These are phyloP conservation scores for Euphorbia celastroides DNA, from an alignment of 441 rosid species.

Conservation along the genomic window DNA sequence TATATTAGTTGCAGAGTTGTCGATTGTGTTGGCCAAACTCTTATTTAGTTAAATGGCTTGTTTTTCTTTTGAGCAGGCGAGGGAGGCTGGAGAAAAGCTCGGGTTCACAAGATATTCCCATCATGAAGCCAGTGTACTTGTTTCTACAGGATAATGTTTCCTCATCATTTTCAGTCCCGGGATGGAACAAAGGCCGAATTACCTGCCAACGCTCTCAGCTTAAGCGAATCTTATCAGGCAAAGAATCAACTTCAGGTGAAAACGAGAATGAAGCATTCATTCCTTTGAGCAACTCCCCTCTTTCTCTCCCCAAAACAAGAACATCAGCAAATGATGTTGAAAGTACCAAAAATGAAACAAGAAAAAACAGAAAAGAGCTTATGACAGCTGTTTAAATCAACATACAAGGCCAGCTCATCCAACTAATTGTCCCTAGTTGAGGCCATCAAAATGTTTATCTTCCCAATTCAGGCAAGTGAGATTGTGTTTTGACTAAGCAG, in stretches of 20 bases:
- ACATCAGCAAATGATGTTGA: conserved; percentile 26
- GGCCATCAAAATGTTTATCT: conserved; percentile 19
- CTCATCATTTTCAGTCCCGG: conserved; percentile 61
- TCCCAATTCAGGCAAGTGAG: conserved; percentile 16
- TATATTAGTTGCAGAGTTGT: neutral
- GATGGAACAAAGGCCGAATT: conserved; percentile 88
- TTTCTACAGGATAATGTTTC: conserved; percentile 64
- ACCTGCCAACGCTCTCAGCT: conserved; percentile 80
- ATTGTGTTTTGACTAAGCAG: neutral
- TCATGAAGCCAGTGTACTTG: conserved; percentile 53
- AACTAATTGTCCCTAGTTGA: neutral
- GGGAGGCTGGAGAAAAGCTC: conserved; percentile 67
- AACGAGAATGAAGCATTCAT: conserved; percentile 32
- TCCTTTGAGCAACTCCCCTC: conserved; percentile 48
- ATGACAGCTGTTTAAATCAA: conserved; percentile 38
- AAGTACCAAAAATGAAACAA: conserved; percentile 27
- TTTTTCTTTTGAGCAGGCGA: conserved; percentile 42
- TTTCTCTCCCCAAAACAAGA: conserved; percentile 38
- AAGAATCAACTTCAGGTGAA: conserved; percentile 45
- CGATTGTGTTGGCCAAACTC: conserved; percentile 11
- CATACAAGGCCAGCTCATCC: conserved; percentile 2
- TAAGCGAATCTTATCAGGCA: conserved; percentile 45
- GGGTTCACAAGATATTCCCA: conserved; percentile 47
- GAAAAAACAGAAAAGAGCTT: conserved; percentile 43
- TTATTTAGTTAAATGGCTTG: conserved; percentile 5